Evolutionary conservation across 1,139 yeast species (phyloP), one percentile per base, ranked within the genome.

Genomic region (Entelexis paramagnoliae): DNA sequence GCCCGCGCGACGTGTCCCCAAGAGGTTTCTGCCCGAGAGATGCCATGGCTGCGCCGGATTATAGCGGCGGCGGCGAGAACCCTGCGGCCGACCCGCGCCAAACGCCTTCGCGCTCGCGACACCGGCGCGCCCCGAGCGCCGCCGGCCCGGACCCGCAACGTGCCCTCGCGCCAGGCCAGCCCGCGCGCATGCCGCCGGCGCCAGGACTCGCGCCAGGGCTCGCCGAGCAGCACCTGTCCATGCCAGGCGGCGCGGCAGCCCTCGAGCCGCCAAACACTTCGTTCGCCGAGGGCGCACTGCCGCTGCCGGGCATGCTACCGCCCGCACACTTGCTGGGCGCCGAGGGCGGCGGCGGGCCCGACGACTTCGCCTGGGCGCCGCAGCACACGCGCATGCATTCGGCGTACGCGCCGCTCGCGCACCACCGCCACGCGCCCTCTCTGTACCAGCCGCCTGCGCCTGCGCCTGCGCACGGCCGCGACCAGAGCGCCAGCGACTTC

Each of bases 401-500:
- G 2, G 47, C 50, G 11, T 49, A 49, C 30, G 24, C 41, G 13
- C 54, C 54, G 4, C 54, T 52, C 5, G 17, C 46, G 4, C 47
- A 49, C 39, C 50, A 51, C 22, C 46, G 46, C 24, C 19, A n/a
- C 8, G 43, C 51, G 2, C 10, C 46, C 4, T 22, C 28, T 20
- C 17, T 42, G 36, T 42, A 42, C 46, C 46, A 42, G 35, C 46
- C 35, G 16, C 36, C 35, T 26, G 28, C 36, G 41, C 38, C 35
- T 26, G 20, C 36, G 41, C 38, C 13, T n/a, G n/a, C n/a, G n/a
- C 53, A 53, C 34, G 20, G 9, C 4, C 52, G 45, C 11, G 48
- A 41, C n/a, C 45, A 48, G 19, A 52, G 52, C 30, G 36, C 43
- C 13, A 53, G 50, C 28, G 56, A 52, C 36, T 40, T 36, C 38